Evolutionary conservation across 441 rosid species (phyloP).

Genomic region (Iberis amara): DNA sequence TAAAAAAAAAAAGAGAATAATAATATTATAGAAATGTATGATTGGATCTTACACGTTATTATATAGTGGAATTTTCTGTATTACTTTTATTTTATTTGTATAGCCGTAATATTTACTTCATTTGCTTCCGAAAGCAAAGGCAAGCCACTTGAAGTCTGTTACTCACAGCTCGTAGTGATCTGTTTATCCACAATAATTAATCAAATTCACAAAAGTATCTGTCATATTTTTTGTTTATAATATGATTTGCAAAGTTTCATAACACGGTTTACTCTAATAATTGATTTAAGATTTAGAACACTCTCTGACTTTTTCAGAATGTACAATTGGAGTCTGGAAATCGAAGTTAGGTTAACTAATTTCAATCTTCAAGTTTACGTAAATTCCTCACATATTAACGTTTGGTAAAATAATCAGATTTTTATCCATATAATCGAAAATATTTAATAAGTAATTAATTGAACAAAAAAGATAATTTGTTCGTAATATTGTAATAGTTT

Average conservation of each 20-base stretch:
- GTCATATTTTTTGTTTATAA: constrained; percentile 7
- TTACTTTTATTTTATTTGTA: background rate
- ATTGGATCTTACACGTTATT: constrained; percentile 32
- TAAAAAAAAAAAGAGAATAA: background rate
- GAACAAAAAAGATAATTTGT: too few relatives aligned
- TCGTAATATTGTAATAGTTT: too few relatives aligned
- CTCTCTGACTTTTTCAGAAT: background rate
- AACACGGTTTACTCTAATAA: background rate
- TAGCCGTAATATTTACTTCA: constrained; percentile 27
- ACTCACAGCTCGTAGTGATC: constrained; percentile 29
- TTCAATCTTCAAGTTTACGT: too few relatives aligned
- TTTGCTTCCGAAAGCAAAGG: constrained; percentile 34
- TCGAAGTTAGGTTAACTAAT: background rate
- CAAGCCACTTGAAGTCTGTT: constrained; percentile 30
- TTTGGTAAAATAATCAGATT: too few relatives aligned
- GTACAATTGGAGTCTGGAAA: background rate
- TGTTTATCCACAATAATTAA: constrained; percentile 21
- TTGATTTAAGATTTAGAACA: background rate
- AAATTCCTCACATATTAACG: too few relatives aligned
- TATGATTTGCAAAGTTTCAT: constrained; percentile 3
- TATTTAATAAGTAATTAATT: too few relatives aligned
- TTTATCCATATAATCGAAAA: too few relatives aligned
- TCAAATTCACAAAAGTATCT: constrained; percentile 6
- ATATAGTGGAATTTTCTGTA: constrained; percentile 23
- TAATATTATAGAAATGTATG: constrained; percentile 12